Evolutionary conservation across 78 protist genomes (phyloP), one percentile per base, ranked within the genome.

Genomic region (Tieghemostelium lacteum): DNA sequence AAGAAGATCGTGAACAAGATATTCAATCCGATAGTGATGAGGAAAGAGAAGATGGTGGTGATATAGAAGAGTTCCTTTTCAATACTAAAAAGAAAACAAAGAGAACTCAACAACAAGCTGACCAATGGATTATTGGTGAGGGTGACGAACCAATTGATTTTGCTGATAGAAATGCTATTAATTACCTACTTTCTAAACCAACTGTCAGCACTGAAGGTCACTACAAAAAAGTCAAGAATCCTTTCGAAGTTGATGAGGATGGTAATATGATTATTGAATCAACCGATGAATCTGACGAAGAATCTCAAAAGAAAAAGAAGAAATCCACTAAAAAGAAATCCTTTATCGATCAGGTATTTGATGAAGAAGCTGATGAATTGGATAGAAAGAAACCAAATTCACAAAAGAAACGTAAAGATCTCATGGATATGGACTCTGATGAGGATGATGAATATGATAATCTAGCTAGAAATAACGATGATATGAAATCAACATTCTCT

Each of bases 91-190:
- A 49, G 55, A 80, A 80, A 73, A 49, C 69, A 2, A 37, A 14
- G 8, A 80, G 67, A 24, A 31, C 36, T 12, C 70, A 65, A 20
- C 22, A 24, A 0, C 17, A 45, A 22, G 70, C 34, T 19, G 45
- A 62, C 28, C 60, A 60, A 10, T 80, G 60, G 69, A 71, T 80
- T 76, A 58, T 80, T 19, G 63, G 45, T 24, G 88, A 80, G 29
- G 88, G 88, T 57, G 88, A 80, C 7, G 76, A 80, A 7, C 88
- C 88, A 64, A 64, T 80, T 39, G 88, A 80, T 80, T 80, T 66
- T 76, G 20, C 63, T n/a, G 88, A 80, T 29, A 45, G 88, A 42
- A 80, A 67, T 55, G 88, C 76, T 16, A 65, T 80, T 16, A 67
- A 36, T 31, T 49, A 67, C 33, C 60, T 80, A 3, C 28, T 33